phyloP scores from a whole-genome alignment of 352 stramenopile genomes.

The Plasmopara muralis region DNA sequence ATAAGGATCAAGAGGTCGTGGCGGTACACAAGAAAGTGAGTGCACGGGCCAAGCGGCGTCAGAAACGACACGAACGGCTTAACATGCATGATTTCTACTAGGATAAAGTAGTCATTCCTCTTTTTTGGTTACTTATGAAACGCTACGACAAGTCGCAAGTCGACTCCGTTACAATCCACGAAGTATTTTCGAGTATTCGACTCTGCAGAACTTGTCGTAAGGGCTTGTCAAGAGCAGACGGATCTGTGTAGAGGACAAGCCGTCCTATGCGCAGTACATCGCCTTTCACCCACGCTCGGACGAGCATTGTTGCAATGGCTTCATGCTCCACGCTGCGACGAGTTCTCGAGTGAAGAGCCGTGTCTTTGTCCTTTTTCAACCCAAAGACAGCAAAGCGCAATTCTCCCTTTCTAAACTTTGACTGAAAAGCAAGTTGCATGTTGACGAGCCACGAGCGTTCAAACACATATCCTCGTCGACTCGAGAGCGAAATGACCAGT shows the following conservation, averaged over 20 bases:
- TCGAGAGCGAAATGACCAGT: slow-evolving; percentile 28
- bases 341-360: slow-evolving; percentile 7
- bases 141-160: not conserved
- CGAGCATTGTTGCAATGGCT: slow-evolving; percentile 20
- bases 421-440: slow-evolving; percentile 18
- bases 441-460: slow-evolving; percentile 25
- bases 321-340: slow-evolving; percentile 23
- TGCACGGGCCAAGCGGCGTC: slow-evolving; percentile 50
- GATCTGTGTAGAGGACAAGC: slow-evolving; percentile 29
- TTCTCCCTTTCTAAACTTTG: slow-evolving; percentile 9
- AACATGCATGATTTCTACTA: slow-evolving; percentile 69
- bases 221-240: slow-evolving; percentile 12
- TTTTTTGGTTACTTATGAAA: not conserved
- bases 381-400: slow-evolving; percentile 33
- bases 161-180: slow-evolving; percentile 20
- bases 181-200: slow-evolving; percentile 5
- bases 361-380: slow-evolving; percentile 31
- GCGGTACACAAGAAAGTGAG: slow-evolving; percentile 69
- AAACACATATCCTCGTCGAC: slow-evolving; percentile 37
- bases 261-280: slow-evolving; percentile 33
- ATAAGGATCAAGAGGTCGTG: slow-evolving; percentile 28
- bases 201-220: slow-evolving; percentile 10
- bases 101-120: not conserved
- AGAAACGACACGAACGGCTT: slow-evolving; percentile 47
- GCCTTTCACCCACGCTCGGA: slow-evolving; percentile 23